Conservation (phyloP, 208 protist species). For the Leishmania mexicana region DNA sequence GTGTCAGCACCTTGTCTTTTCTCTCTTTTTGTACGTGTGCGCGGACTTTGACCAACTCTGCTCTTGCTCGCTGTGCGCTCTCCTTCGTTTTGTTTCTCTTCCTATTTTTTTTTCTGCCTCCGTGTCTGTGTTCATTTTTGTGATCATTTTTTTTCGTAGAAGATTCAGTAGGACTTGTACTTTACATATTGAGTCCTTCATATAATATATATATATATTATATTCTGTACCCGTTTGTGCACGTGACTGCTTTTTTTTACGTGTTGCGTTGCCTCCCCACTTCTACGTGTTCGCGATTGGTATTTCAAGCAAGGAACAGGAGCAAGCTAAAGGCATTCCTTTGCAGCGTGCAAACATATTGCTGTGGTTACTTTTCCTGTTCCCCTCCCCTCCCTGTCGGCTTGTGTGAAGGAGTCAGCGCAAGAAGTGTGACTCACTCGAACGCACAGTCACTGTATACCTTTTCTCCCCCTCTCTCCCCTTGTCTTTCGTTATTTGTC, state of each 20-base stretch:
- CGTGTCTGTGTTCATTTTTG: neutral
- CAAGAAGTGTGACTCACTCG: neutral
- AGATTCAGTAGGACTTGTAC: neutral
- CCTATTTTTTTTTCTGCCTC: neutral
- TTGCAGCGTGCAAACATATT: neutral
- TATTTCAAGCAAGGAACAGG: neutral
- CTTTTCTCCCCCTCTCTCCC: neutral
- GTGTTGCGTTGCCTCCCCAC: neutral
- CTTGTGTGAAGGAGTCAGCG: neutral
- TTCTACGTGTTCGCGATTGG: neutral
- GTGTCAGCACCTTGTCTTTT: neutral
- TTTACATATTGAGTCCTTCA: neutral
- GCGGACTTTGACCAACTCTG: too few species aligned
- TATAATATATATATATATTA: neutral
- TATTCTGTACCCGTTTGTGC: neutral
- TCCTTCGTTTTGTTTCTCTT: too few species aligned
- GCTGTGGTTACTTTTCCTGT: neutral
- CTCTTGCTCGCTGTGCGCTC: neutral
- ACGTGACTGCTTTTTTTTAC: neutral
- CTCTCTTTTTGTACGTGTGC: too few species aligned
- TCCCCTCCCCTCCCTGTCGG: neutral
- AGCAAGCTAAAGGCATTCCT: neutral
- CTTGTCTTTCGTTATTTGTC: neutral
- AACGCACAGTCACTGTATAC: neutral
- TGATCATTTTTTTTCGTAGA: neutral